phyloP scores from a whole-genome alignment of 2,329 filamentous ascomycete species.

The Sporothrix curviconia region DNA sequence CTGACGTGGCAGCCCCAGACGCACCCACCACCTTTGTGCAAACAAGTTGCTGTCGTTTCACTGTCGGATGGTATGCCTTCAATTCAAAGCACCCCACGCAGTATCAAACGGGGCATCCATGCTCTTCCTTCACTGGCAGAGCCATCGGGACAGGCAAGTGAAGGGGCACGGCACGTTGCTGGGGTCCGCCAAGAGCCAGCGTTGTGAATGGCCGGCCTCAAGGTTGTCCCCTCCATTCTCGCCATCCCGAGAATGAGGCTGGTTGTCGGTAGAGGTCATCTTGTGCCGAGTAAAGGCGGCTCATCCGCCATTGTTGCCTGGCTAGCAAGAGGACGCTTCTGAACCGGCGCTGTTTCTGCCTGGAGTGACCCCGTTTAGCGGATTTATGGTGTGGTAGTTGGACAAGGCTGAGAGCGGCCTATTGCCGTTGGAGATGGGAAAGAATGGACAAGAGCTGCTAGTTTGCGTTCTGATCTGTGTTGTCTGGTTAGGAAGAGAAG shows the following conservation, averaged over 20 bases:
- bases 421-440: neutral
- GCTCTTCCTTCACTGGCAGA: neutral
- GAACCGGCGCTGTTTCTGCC: neutral
- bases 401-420: neutral
- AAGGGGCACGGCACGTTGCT: neutral
- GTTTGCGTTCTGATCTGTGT: too few species aligned
- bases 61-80: neutral
- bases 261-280: neutral
- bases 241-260: too few species aligned
- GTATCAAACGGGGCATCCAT: neutral
- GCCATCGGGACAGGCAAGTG: neutral
- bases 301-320: slow-evolving; percentile 8
- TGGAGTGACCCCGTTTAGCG: neutral
- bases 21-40: too few species aligned
- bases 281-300: neutral
- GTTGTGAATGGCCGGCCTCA: too few species aligned
- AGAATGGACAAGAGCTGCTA: neutral
- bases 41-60: too few species aligned
- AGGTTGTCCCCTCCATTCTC: too few species aligned
- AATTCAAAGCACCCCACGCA: too few species aligned
- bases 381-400: neutral
- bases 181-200: too few species aligned
- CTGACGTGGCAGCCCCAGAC: slow-evolving; percentile 1
- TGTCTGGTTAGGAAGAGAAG: too few species aligned
- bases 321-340: neutral